Evolutionary conservation across 2,329 filamentous ascomycete genomes (phyloP).

Genomic region (Dactylella cylindrospora): DNA sequence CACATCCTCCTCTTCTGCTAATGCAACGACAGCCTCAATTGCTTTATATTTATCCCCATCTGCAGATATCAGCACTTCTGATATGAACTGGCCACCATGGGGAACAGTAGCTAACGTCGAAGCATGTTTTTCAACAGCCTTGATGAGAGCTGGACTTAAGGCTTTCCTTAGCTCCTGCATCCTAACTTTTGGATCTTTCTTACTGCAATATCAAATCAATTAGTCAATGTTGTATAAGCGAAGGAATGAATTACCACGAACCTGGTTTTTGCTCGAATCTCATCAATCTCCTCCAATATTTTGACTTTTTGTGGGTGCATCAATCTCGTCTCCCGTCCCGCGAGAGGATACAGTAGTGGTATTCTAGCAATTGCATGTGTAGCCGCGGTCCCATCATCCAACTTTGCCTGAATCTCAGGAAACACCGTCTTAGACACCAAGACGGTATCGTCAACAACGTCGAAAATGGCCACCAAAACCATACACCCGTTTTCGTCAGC

Average conservation of each 20-base stretch:
- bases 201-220: conserved; percentile 58
- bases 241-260: conserved; percentile 14
- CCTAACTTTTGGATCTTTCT: conserved; percentile 80
- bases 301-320: conserved; percentile 68
- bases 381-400: conserved; percentile 53
- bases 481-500: conserved; percentile 75
- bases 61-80: conserved; percentile 75
- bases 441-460: conserved; percentile 92
- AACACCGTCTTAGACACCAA: conserved; percentile 82
- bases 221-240: not conserved
- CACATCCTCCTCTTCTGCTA: conserved; percentile 54
- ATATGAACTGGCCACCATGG: conserved; percentile 83
- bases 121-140: conserved; percentile 69
- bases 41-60: conserved; percentile 75
- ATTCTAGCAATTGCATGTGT: conserved; percentile 59
- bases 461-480: conserved; percentile 80
- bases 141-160: conserved; percentile 73
- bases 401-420: conserved; percentile 65
- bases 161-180: conserved; percentile 73
- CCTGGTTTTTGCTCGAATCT: conserved; percentile 73
- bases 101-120: conserved; percentile 69
- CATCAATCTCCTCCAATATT: conserved; percentile 73
- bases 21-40: conserved; percentile 64
- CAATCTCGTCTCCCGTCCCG: conserved; percentile 63
- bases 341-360: conserved; percentile 78